These are phyloP conservation scores for Lagenidium giganteum DNA, from an alignment of 352 stramenopile species.

Conservation along the genomic window DNA sequence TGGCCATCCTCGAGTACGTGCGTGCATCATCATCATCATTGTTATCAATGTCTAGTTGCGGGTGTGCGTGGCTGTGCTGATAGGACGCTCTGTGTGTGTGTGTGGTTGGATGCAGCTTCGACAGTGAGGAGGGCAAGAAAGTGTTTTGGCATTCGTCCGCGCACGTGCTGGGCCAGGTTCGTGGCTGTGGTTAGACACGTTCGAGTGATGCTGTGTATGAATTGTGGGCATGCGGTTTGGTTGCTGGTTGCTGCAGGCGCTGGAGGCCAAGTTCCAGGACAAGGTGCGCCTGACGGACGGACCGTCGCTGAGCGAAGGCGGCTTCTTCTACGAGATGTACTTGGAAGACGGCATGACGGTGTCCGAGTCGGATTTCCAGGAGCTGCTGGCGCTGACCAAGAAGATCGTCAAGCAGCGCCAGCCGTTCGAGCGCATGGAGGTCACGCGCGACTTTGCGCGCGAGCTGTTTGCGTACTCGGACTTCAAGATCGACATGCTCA, in stretches of 20 bases:
- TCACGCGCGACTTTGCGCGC: slow-evolving; percentile 87
- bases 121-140: slow-evolving; percentile 62
- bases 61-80: neutral
- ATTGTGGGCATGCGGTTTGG: no score
- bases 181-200: neutral
- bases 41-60: no score
- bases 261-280: slow-evolving; percentile 96
- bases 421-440: slow-evolving; percentile 90
- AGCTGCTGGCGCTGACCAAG: slow-evolving; percentile 90
- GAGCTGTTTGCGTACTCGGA: slow-evolving; percentile 92
- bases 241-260: no score
- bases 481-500: slow-evolving; percentile 96
- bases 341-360: slow-evolving; percentile 58
- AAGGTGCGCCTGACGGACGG: slow-evolving; percentile 95
- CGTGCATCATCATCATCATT: neutral
- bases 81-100: neutral
- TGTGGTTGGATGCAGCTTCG: slow-evolving; percentile 31
- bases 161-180: slow-evolving; percentile 94
- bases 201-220: neutral
- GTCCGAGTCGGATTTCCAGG: slow-evolving; percentile 66
- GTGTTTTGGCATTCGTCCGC: slow-evolving; percentile 99
- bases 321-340: slow-evolving; percentile 99
- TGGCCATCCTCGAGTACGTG: slow-evolving; percentile 64
- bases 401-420: slow-evolving; percentile 94
- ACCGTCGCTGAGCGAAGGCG: slow-evolving; percentile 91